Evolutionary conservation across 116 monocot species (phyloP).

Genomic region (Dioscorea cayenensis): DNA sequence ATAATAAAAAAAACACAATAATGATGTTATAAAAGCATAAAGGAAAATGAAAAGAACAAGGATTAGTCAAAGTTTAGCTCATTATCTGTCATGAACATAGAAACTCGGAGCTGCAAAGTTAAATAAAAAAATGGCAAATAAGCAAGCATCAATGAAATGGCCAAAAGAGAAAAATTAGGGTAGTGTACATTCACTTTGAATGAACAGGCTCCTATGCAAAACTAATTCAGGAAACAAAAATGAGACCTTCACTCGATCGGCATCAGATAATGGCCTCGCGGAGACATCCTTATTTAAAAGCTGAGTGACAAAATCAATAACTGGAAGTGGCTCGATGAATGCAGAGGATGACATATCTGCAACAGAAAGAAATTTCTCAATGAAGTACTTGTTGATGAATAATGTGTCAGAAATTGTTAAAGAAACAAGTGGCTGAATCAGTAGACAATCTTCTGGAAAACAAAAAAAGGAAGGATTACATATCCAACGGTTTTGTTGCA

Average conservation of each 20-base stretch:
- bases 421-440: too few relatives aligned
- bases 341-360: slow-evolving; percentile 93
- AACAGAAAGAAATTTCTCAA: not conserved
- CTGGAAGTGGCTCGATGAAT: slow-evolving; percentile 73
- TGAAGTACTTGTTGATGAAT: not conserved
- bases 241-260: slow-evolving; percentile 83
- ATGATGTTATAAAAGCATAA: not conserved
- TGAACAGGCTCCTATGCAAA: too few relatives aligned
- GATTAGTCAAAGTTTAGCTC: not conserved
- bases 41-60: not conserved
- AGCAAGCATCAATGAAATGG: not conserved
- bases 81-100: not conserved
- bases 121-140: too few relatives aligned
- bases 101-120: too few relatives aligned
- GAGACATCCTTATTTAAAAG: slow-evolving; percentile 61
- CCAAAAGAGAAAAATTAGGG: not conserved
- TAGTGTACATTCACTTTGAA: not conserved
- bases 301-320: slow-evolving; percentile 62
- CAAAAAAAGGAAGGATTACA: too few relatives aligned
- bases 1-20: not conserved
- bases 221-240: slow-evolving; percentile 1
- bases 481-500: too few relatives aligned
- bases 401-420: too few relatives aligned
- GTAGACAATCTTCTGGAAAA: too few relatives aligned
- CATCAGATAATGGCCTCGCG: slow-evolving; percentile 57